Evolutionary conservation across 192 early-diverging fungal genomes (phyloP).

Genomic region (Mortierella alpina): DNA sequence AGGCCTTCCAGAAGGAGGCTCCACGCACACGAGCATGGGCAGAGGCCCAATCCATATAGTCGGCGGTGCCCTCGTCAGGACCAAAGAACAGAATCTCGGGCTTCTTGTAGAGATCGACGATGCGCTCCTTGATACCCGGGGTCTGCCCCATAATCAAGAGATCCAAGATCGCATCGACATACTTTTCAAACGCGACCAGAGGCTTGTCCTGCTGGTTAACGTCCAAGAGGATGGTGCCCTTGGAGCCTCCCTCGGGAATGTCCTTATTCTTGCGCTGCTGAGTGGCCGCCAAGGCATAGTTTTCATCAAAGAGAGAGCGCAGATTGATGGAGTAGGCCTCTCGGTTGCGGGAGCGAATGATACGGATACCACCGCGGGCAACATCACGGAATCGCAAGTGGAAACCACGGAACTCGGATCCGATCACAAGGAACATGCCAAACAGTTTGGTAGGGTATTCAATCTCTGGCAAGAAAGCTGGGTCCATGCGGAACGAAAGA

Average conservation of each 20-base stretch:
- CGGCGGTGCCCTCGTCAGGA: constrained; percentile 83
- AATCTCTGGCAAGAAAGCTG: constrained; percentile 89
- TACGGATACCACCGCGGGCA: constrained; percentile 97
- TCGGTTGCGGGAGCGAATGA: constrained; percentile 94
- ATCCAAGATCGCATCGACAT: constrained; percentile 70
- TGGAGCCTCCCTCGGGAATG: constrained; percentile 98
- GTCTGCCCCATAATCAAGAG: constrained; percentile 89
- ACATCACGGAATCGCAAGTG: constrained; percentile 98
- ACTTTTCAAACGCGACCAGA: constrained; percentile 47
- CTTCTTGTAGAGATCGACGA: constrained; percentile 90
- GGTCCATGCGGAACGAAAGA: constrained; percentile 96
- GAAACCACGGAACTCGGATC: constrained; percentile 99
- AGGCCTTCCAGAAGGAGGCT: constrained; percentile 98
- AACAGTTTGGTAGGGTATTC: constrained; percentile 93
- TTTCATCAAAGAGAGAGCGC: constrained; percentile 96
- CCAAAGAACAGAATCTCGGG: constrained; percentile 93
- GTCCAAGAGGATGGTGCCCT: constrained; percentile 86
- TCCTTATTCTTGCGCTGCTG: constrained; percentile 99
- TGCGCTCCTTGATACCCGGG: constrained; percentile 97
- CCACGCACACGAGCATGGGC: constrained; percentile 92
- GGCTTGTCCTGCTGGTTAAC: constrained; percentile 53
- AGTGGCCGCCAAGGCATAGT: constrained; percentile 95
- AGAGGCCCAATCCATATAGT: constrained; percentile 99
- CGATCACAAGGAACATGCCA: constrained; percentile 97
- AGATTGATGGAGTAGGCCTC: constrained; percentile 98